Percentiles rank a stretch among this genome's conserved stretches.
Evolutionary conservation across 139 green algal species (phyloP).

Genomic region (Tetradesmus lagerheimii): DNA sequence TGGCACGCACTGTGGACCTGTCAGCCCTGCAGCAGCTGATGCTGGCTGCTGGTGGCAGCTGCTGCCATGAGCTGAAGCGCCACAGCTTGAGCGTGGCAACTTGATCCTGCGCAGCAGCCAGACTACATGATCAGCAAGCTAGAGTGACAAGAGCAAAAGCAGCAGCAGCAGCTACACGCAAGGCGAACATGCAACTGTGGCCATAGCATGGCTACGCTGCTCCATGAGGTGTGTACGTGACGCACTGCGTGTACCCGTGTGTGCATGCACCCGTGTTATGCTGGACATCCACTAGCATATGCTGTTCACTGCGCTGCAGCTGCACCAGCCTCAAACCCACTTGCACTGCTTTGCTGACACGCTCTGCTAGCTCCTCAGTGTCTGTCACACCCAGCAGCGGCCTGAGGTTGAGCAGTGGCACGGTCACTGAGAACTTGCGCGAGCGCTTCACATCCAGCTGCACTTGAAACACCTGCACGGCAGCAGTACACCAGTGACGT

Average conservation of each 20-base stretch:
- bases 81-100: conserved; percentile 10
- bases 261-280: too few species aligned
- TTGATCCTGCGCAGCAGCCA: conserved; percentile 24
- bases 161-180: neutral
- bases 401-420: conserved; percentile 52
- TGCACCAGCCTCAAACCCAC: neutral
- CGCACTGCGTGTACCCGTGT: too few species aligned
- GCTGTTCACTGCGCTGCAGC: neutral
- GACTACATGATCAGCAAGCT: neutral
- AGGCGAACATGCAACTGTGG: neutral
- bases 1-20: conserved; percentile 11
- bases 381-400: conserved; percentile 42
- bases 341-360: conserved; percentile 45
- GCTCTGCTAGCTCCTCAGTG: conserved; percentile 49
- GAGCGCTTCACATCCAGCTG: conserved; percentile 53
- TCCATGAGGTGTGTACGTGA: too few species aligned
- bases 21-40: conserved; percentile 43
- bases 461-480: conserved; percentile 40
- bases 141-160: neutral
- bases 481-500: neutral
- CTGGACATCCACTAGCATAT: too few species aligned
- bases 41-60: conserved; percentile 30
- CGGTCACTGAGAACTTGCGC: conserved; percentile 44
- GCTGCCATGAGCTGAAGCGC: conserved; percentile 2
- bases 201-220: neutral